Evolutionary conservation across 1,284 basidiomycete species (phyloP).

Genomic region (Boletellus sp.): DNA sequence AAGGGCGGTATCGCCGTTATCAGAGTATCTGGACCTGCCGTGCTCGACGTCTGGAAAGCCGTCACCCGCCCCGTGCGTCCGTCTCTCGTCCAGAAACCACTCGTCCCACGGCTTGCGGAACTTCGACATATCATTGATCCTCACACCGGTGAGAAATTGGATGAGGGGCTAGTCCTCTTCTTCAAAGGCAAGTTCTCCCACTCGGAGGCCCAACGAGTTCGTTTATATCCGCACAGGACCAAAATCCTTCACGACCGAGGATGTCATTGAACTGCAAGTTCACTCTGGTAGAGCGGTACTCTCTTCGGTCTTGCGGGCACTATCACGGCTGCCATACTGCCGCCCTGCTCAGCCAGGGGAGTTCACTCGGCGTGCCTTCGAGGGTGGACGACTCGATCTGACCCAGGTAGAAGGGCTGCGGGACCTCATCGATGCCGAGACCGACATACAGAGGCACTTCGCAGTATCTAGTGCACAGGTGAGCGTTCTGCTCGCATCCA

Average conservation of each 20-base stretch:
- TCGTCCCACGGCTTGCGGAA: constrained; percentile 63
- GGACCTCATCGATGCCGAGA: constrained; percentile 83
- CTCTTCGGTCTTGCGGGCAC: constrained; percentile 59
- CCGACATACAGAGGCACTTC: constrained; percentile 71
- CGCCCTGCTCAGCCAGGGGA: constrained; percentile 83
- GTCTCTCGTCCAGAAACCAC: constrained; percentile 34
- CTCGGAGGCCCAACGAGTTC: neutral
- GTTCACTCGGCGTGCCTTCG: constrained; percentile 81
- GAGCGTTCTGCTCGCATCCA: constrained; percentile 17
- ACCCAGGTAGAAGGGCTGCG: constrained; percentile 83
- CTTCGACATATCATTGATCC: constrained; percentile 71
- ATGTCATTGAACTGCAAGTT: constrained; percentile 81
- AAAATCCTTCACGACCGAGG: constrained; percentile 78
- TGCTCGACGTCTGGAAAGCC: constrained; percentile 52
- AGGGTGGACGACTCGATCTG: constrained; percentile 75
- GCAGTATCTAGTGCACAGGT: constrained; percentile 70
- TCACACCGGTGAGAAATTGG: constrained; percentile 57
- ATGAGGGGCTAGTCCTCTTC: constrained; percentile 78
- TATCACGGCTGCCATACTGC: constrained; percentile 56
- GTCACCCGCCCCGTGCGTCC: constrained; percentile 37
- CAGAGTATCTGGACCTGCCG: constrained; percentile 76
- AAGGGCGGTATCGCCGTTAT: constrained; percentile 81
- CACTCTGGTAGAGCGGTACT: constrained; percentile 85
- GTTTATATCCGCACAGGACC: constrained; percentile 43
- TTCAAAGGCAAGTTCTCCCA: constrained; percentile 59